Conservation (phyloP, 768 basidiomycete species). For the Phaeolepiota aurea region DNA sequence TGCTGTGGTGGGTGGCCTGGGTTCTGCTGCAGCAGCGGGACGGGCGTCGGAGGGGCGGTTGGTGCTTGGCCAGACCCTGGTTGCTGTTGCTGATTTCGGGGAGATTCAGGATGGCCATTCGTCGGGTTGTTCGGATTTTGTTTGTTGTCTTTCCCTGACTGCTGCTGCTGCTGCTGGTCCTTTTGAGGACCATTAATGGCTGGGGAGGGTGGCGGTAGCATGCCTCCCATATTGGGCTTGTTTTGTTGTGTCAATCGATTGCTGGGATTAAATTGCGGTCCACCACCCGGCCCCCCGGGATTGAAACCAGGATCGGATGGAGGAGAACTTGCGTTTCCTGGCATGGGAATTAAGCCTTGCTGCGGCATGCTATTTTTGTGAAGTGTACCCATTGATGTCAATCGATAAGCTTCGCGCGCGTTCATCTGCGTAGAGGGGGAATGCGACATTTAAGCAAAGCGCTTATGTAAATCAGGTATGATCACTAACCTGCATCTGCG, state of each 20-base stretch:
- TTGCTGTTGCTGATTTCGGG: slow-evolving; percentile 27
- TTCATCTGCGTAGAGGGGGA: slow-evolving; percentile 4
- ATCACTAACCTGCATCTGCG: slow-evolving; percentile 26
- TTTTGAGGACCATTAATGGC: slow-evolving; percentile 23
- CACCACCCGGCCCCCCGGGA: slow-evolving; percentile 18
- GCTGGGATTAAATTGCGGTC: slow-evolving; percentile 21
- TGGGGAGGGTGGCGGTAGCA: slow-evolving; percentile 38
- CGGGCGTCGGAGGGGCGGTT: slow-evolving; percentile 21
- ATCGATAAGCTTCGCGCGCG: slow-evolving; percentile 16
- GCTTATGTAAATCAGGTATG: not conserved
- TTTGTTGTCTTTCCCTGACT: slow-evolving; percentile 10
- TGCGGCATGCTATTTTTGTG: slow-evolving; percentile 19
- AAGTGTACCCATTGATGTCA: too few relatives aligned
- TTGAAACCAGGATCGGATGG: slow-evolving; percentile 36
- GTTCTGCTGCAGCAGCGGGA: slow-evolving; percentile 1
- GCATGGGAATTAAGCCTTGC: slow-evolving; percentile 16
- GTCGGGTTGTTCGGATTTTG: slow-evolving; percentile 18
- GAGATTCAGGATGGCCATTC: slow-evolving; percentile 24
- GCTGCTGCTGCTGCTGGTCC: slow-evolving; percentile 15
- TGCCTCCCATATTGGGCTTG: slow-evolving; percentile 23
- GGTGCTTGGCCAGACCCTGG: slow-evolving; percentile 18
- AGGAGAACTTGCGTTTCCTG: slow-evolving; percentile 34
- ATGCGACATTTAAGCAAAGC: not conserved
- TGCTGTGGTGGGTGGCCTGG: slow-evolving; percentile 3
- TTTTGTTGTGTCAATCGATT: slow-evolving; percentile 24